Base-by-base conservation (phyloP, 2,329 filamentous ascomycete genomes). In the Ophiostoma populinum region DNA sequence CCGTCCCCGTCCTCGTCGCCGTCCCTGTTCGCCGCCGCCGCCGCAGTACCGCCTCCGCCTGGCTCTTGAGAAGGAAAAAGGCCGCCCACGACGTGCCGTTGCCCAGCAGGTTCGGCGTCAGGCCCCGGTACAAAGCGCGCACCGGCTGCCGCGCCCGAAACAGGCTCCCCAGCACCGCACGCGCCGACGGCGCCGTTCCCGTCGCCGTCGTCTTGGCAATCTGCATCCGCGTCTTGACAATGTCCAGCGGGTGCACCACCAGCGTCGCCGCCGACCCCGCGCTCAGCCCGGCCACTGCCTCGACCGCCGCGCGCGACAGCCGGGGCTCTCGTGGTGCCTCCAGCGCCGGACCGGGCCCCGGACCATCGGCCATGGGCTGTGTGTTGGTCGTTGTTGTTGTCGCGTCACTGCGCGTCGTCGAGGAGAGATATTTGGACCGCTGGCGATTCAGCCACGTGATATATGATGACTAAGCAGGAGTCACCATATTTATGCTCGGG, bases 171-270 rank as follows among this genome's bases (percentile, higher is more conserved):
- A 75, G 54, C 41, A 76, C 59, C 29, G 62, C 57, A 42, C 67
- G 49, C 29, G 65, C 67, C 20, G 61, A 67, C 24, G 61, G 56
- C 20, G n/a, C n/a, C n/a, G n/a, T n/a, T n/a, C n/a, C 56, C 50
- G n/a, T 19, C 25, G 7, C 22, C 30, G 47, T 55, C 37, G 10
- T 34, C 33, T 25, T 24, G 63, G 40, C 60, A 85, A 81, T 75
- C 61, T 98, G 90, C 52, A 98, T 74, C 43, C 90, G 79, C 41
- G 87, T 95, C 65, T 98, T 98, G 53, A 95, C 75, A 43, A 98
- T 75, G 58, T 98, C 90, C 40, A 98, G 72, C 21, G 90, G 90
- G 53, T 95, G 87, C 35, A 90, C 79, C 38, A 75, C 76, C 32
- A 95, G 65, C 17, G 90, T 95, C 35, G 86, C 80, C 46, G 85